Percentiles rank a stretch among this genome's conserved stretches.
Conservation (phyloP, 129 eudicot genomes). For the Mikania micrantha region DNA sequence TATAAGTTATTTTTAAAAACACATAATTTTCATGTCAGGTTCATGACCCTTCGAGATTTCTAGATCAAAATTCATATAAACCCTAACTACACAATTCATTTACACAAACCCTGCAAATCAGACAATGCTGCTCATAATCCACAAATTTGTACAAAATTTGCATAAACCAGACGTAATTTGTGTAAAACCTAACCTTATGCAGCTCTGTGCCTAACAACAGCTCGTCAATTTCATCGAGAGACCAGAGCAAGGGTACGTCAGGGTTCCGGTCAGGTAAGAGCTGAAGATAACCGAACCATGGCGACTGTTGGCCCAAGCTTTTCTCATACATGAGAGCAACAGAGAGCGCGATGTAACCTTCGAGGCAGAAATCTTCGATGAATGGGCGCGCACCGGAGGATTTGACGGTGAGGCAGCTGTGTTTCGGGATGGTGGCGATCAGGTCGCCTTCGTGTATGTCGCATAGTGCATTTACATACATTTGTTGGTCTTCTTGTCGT, state of each 20-base stretch:
- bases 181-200: conserved; percentile 47
- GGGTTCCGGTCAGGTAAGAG: conserved; percentile 41
- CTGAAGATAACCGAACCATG: conserved; percentile 69
- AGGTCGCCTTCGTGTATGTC: conserved; percentile 69
- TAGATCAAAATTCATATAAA: not conserved
- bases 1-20: no score
- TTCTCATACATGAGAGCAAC: conserved; percentile 79
- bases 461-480: conserved; percentile 44
- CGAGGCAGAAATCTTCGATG: conserved; percentile 54
- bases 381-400: conserved; percentile 49
- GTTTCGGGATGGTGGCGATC: conserved; percentile 81
- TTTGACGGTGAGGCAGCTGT: conserved; percentile 64
- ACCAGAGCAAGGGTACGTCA: conserved; percentile 79
- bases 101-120: not conserved
- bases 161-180: not conserved
- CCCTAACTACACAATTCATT: not conserved
- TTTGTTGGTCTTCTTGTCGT: conserved; percentile 18
- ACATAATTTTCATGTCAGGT: no score
- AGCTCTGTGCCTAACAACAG: conserved; percentile 74
- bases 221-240: conserved; percentile 44
- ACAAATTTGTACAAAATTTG: not conserved
- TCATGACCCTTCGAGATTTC: no score
- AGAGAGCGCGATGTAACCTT: conserved; percentile 65
- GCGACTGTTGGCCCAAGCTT: conserved; percentile 53
- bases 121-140: not conserved